A percentile compares a stretch with the other conserved stretches of the same genome.
Conservation (phyloP, 192 early-diverging fungal species). For the Chytriomyces sp. region DNA sequence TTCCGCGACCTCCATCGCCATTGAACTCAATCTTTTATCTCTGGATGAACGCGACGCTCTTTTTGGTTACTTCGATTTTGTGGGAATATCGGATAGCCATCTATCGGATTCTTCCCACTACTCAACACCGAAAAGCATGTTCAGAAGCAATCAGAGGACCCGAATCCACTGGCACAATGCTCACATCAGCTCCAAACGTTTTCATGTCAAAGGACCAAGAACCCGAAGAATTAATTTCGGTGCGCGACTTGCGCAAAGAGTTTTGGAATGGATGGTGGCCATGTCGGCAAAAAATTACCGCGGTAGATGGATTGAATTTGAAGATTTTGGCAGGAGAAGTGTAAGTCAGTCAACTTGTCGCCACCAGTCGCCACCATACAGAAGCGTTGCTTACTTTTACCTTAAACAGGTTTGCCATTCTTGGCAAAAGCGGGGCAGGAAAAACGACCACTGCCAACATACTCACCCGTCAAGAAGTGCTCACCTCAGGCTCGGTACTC, state of each 20-base stretch:
- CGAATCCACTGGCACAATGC: too few species aligned
- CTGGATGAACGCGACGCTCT: constrained; percentile 50
- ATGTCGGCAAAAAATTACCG: not conserved
- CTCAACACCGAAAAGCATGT: too few species aligned
- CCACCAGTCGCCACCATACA: not conserved
- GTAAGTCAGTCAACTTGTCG: too few species aligned
- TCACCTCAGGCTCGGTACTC: constrained; percentile 43
- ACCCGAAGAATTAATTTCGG: not conserved
- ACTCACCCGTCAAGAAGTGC: constrained; percentile 59
- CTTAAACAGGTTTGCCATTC: constrained; percentile 57
- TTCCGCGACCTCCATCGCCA: constrained; percentile 58
- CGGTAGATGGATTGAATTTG: not conserved
- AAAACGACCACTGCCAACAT: constrained; percentile 73
- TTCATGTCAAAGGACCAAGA: too few species aligned
- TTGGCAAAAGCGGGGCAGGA: constrained; percentile 68
- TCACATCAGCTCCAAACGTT: too few species aligned
- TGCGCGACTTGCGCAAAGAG: not conserved
- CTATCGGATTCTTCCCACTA: too few species aligned
- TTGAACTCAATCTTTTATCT: constrained; percentile 57
- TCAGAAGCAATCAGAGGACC: too few species aligned
- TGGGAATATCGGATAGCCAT: not conserved
- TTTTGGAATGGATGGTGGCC: not conserved
- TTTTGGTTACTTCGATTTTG: not conserved
- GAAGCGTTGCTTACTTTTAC: not conserved
- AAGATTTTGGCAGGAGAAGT: not conserved